Evolutionary conservation across 139 green algal genomes (phyloP).

Genomic region (Coelastrella sp.): DNA sequence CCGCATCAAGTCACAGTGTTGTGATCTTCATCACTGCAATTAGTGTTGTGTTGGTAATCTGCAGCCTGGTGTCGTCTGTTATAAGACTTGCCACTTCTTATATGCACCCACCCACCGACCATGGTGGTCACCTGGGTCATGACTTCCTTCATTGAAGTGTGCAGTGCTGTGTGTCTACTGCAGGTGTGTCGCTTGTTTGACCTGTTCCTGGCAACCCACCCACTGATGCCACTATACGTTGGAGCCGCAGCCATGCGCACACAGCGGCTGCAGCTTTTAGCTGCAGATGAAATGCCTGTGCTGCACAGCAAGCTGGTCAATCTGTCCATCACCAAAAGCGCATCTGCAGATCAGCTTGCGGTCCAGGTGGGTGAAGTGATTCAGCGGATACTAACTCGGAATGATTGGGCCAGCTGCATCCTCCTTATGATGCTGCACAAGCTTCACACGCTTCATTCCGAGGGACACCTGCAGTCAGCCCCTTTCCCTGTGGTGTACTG

Average conservation of each 20-base stretch:
- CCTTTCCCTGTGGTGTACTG: too few relatives aligned
- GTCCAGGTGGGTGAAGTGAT: slow-evolving; percentile 34
- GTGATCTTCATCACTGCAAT: neutral
- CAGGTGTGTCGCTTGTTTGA: slow-evolving; percentile 86
- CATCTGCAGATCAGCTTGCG: slow-evolving; percentile 65
- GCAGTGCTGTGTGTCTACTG: neutral
- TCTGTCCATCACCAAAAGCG: slow-evolving; percentile 58
- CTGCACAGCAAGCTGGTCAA: slow-evolving; percentile 75
- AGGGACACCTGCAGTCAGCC: too few relatives aligned
- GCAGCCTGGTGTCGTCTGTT: neutral
- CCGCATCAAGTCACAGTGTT: neutral
- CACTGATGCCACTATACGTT: slow-evolving; percentile 93
- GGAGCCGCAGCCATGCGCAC: slow-evolving; percentile 73
- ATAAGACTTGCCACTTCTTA: too few relatives aligned
- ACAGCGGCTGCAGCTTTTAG: slow-evolving; percentile 66
- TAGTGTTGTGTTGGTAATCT: neutral
- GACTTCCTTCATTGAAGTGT: neutral
- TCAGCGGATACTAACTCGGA: neutral
- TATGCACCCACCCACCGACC: too few relatives aligned
- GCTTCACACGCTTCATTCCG: too few relatives aligned
- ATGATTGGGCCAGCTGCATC: too few relatives aligned
- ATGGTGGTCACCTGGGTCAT: neutral
- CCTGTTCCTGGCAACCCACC: slow-evolving; percentile 88
- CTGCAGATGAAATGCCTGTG: slow-evolving; percentile 60
- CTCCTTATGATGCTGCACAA: too few relatives aligned